Conservation (phyloP, 371 early-diverging fungal genomes). For the Haplosporangium sp. region DNA sequence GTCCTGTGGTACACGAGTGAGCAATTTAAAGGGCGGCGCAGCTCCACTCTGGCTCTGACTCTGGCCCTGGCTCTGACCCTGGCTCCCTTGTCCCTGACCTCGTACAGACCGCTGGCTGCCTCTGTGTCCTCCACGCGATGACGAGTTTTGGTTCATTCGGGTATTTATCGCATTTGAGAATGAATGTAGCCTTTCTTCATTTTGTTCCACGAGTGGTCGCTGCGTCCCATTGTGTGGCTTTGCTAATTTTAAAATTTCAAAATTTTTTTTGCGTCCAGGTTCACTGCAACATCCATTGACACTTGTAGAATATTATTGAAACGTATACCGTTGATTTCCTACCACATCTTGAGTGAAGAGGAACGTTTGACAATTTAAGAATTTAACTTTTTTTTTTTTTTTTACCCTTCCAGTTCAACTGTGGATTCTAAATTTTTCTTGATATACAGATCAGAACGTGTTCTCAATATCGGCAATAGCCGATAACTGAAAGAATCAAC, state of each 20-base stretch:
- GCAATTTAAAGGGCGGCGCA: slow-evolving; percentile 31
- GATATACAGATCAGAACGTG: not conserved
- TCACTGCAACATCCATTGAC: too few species aligned
- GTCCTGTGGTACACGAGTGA: slow-evolving; percentile 24
- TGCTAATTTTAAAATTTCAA: not conserved
- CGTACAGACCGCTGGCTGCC: slow-evolving; percentile 11
- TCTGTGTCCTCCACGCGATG: slow-evolving; percentile 25
- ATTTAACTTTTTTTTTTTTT: not conserved
- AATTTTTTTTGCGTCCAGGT: too few species aligned
- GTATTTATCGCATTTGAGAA: not conserved
- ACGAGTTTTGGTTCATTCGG: slow-evolving; percentile 37
- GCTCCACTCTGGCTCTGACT: slow-evolving; percentile 23
- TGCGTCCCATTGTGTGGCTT: slow-evolving; percentile 2
- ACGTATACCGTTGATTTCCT: not conserved
- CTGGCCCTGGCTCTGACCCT: slow-evolving; percentile 25
- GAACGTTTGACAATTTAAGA: not conserved
- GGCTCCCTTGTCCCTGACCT: slow-evolving; percentile 16
- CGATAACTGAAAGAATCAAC: not conserved
- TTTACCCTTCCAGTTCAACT: not conserved
- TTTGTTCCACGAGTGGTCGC: not conserved
- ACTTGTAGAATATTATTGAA: too few species aligned
- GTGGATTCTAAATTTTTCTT: not conserved
- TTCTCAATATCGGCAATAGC: not conserved
- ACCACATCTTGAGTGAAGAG: not conserved
- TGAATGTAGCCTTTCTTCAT: not conserved